Base-by-base conservation (phyloP, 768 basidiomycete species). In the Auriculariales sp. region DNA sequence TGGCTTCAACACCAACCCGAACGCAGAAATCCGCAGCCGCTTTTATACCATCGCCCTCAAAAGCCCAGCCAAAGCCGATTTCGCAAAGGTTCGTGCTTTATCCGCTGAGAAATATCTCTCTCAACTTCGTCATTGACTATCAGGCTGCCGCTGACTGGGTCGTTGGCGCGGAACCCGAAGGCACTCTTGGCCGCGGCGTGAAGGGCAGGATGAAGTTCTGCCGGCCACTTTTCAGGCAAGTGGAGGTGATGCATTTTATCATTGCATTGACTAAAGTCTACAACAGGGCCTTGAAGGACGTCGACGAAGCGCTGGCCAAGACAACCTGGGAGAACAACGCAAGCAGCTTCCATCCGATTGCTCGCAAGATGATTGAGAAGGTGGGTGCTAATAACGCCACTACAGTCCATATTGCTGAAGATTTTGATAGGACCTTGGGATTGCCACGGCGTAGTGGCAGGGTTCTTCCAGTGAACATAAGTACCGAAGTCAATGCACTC, bases 141-240 rank as follows among this genome's bases (percentile, higher is more conserved):
- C n/a, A n/a, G 0, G 66, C 73, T 19, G 84, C 80, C 0, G 74
- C 69, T 0, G 68, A 73, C 25, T 88, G 86, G 85, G 74, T 87
- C 19, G 72, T 78, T 12, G 85, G 81, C 2, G 65, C 56, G 15
- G 64, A 79, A 55, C 33, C 32, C 14, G 77, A 69, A 24, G n/a
- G n/a, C n/a, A n/a, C n/a, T n/a, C n/a, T n/a, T n/a, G 19, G 39
- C 6, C 71, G 71, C 24, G 78, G 74, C 1, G 64, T 75, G 25
- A 82, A 84, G 57, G 86, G 86, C 10, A 70, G 86, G 29, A 88
- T 88, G 85, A 88, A 89, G 60, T 87, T 87, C 66, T 88, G 86
- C 62, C 64, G 86, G 44, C 81, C 83, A 0, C 64, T 76, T 4
- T 78, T 88, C 58, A 64, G 39, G 31, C 15, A 15, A 7, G 31